Evolutionary conservation across 164 flowering plant genomes (phyloP).

Genomic region (Vitis riparia): DNA sequence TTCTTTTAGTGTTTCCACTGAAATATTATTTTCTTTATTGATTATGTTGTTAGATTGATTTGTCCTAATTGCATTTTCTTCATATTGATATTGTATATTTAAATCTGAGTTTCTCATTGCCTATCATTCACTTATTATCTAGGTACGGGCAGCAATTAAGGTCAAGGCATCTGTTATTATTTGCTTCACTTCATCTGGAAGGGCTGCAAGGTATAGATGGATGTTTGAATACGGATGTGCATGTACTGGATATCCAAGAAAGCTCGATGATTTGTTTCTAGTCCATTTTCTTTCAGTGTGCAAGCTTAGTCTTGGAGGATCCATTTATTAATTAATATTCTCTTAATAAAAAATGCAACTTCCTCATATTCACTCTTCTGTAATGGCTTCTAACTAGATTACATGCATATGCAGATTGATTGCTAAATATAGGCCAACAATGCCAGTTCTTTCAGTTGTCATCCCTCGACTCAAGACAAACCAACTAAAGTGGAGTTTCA

Average conservation of each 20-base stretch:
- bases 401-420: conserved; percentile 56
- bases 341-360: neutral
- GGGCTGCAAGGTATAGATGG: conserved; percentile 76
- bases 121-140: conserved; percentile 12
- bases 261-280: neutral
- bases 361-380: neutral
- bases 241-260: neutral
- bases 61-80: neutral
- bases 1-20: neutral
- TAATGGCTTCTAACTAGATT: neutral
- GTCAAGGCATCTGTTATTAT: conserved; percentile 88
- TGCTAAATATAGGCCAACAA: conserved; percentile 90
- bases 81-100: neutral
- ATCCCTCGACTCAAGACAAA: conserved; percentile 83
- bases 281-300: neutral
- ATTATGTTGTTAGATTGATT: neutral
- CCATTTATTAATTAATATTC: no score
- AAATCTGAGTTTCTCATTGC: neutral
- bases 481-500: conserved; percentile 83
- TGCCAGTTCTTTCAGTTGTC: conserved; percentile 92
- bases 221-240: neutral
- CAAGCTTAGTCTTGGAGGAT: no score
- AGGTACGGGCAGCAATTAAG: conserved; percentile 89
- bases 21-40: neutral
- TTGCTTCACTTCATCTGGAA: conserved; percentile 87